Conservation (phyloP, 2,329 filamentous ascomycete species). For the Fusarium paranaense region DNA sequence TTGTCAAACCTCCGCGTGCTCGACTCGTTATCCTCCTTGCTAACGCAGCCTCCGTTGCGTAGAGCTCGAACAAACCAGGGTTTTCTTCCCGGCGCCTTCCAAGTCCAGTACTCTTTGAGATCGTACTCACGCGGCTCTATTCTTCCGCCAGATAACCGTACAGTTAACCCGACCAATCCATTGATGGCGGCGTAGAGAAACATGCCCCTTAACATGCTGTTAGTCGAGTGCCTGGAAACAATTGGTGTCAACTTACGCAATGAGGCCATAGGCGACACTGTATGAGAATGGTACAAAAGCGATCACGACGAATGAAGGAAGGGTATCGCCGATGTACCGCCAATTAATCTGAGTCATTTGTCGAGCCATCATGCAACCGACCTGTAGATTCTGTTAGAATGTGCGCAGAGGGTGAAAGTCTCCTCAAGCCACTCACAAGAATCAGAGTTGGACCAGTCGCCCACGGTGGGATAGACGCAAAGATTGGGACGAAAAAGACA, state of each 20-base stretch:
- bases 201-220: conserved; percentile 16
- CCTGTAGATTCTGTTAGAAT: conserved; percentile 43
- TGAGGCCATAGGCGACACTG: conserved; percentile 83
- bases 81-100: conserved; percentile 27
- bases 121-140: conserved; percentile 34
- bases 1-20: not conserved
- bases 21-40: not conserved
- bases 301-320: conserved; percentile 83
- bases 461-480: conserved; percentile 79
- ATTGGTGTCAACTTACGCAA: conserved; percentile 56
- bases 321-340: conserved; percentile 80
- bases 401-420: too few relatives aligned
- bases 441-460: conserved; percentile 82
- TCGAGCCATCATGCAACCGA: conserved; percentile 82
- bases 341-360: conserved; percentile 84
- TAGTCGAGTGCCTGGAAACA: not conserved
- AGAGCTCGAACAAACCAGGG: conserved; percentile 29
- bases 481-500: conserved; percentile 77
- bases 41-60: not conserved
- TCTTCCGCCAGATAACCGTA: conserved; percentile 19
- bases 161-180: conserved; percentile 15
- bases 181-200: conserved; percentile 32
- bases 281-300: conserved; percentile 87
- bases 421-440: conserved; percentile 52
- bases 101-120: conserved; percentile 40